Conservation (phyloP, 2,329 filamentous ascomycete species). For the Cordyceps cicadae region DNA sequence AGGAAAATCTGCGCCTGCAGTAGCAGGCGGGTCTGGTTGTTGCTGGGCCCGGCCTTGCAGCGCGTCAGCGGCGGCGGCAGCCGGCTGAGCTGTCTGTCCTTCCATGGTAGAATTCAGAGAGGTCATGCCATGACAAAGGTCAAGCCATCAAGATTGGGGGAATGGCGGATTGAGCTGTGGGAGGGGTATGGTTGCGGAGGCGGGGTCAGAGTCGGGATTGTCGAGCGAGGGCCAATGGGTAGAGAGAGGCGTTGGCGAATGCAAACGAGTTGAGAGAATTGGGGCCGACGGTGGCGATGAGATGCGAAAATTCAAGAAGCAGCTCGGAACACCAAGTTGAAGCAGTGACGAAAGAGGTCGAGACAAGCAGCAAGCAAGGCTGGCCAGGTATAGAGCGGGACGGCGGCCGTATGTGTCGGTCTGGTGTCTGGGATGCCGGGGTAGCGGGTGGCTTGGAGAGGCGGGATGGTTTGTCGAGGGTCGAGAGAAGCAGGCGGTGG, state of each 20-base stretch:
- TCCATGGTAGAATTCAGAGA: constrained; percentile 1
- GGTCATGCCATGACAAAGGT: constrained; percentile 8
- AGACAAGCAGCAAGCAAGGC: neutral
- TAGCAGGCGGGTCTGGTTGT: neutral
- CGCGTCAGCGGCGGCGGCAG: neutral
- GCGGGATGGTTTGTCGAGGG: neutral
- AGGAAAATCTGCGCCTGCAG: neutral
- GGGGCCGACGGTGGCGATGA: too few species aligned
- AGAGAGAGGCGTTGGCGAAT: neutral
- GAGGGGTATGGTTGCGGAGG: constrained; percentile 7
- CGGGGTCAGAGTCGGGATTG: neutral
- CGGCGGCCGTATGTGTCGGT: neutral
- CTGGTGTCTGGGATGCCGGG: neutral
- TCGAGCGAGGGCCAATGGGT: neutral
- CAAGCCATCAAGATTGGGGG: neutral
- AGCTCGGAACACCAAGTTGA: neutral
- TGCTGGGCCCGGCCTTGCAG: neutral
- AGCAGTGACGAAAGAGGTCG: neutral
- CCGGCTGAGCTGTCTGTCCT: constrained; percentile 8
- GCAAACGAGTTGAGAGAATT: neutral
- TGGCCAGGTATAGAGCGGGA: neutral
- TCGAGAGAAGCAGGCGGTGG: neutral
- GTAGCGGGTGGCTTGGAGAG: neutral
- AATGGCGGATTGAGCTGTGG: neutral
- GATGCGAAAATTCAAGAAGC: too few species aligned